These are phyloP conservation scores for Symbiotaphrina buchneri DNA, from an alignment of 495 filamentous ascomycete genomes.

Conservation along the genomic window DNA sequence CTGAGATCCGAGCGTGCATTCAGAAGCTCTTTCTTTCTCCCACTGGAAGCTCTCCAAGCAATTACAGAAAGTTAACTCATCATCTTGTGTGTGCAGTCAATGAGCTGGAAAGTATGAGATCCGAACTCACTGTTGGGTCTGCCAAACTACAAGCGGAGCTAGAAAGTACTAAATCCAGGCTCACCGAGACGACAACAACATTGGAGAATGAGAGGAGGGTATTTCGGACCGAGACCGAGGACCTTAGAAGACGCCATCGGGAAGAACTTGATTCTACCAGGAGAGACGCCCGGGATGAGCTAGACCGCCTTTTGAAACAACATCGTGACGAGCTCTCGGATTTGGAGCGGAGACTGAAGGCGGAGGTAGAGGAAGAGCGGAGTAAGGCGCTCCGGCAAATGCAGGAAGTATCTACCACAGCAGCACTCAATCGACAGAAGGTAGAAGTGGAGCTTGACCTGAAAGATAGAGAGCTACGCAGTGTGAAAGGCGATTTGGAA, in stretches of 20 bases:
- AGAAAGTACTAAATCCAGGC: slow-evolving; percentile 26
- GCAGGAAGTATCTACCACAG: slow-evolving; percentile 41
- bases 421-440: slow-evolving; percentile 38
- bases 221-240: slow-evolving; percentile 34
- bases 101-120: slow-evolving; percentile 38
- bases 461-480: slow-evolving; percentile 32
- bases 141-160: slow-evolving; percentile 31
- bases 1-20: slow-evolving; percentile 1
- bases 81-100: slow-evolving; percentile 24
- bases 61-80: slow-evolving; percentile 3
- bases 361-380: slow-evolving; percentile 13
- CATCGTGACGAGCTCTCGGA: slow-evolving; percentile 23
- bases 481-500: slow-evolving; percentile 33
- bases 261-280: slow-evolving; percentile 11
- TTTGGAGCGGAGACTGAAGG: slow-evolving; percentile 1
- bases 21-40: slow-evolving; percentile 1
- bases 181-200: slow-evolving; percentile 16
- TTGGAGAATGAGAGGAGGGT: slow-evolving; percentile 16
- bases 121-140: slow-evolving; percentile 32
- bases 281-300: slow-evolving; percentile 13
- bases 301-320: slow-evolving; percentile 16
- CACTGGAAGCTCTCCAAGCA: background rate
- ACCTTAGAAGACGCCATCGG: slow-evolving; percentile 24
- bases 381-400: slow-evolving; percentile 26
- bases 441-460: slow-evolving; percentile 34